Percentiles rank a stretch among this genome's conserved stretches.
Conservation (phyloP, 1,284 basidiomycete genomes). For the Leucoagaricus sp. region DNA sequence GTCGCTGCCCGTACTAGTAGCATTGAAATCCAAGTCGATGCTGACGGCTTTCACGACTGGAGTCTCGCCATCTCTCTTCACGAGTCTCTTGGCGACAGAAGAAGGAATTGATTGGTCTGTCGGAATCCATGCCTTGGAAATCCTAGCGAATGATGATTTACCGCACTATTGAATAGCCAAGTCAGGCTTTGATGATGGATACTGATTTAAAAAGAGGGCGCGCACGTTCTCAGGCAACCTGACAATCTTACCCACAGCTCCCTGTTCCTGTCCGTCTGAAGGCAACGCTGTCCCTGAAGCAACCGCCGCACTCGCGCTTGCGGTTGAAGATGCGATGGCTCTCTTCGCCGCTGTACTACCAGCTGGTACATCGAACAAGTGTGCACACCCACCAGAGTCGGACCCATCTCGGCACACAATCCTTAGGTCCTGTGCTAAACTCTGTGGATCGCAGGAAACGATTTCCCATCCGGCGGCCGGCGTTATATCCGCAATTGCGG, state of each 20-base stretch:
- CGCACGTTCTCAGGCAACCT: constrained; percentile 46
- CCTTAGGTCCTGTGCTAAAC: constrained; percentile 41
- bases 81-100: constrained; percentile 28
- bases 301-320: constrained; percentile 36
- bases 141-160: constrained; percentile 45
- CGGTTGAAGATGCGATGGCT: constrained; percentile 22
- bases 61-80: constrained; percentile 30
- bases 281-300: constrained; percentile 22
- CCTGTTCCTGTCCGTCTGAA: constrained; percentile 16
- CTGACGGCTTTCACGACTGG: constrained; percentile 39
- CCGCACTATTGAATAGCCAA: constrained; percentile 37
- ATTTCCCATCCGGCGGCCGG: constrained; percentile 51
- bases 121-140: constrained; percentile 40
- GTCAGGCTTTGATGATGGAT: neutral
- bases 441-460: constrained; percentile 39
- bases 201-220: constrained; percentile 2
- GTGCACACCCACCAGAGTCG: constrained; percentile 1
- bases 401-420: constrained; percentile 29
- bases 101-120: constrained; percentile 41
- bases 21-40: constrained; percentile 42
- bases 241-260: constrained; percentile 47
- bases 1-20: constrained; percentile 32
- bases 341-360: neutral
- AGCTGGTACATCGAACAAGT: constrained; percentile 5
- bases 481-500: constrained; percentile 49